Evolutionary conservation across 306 rosid genomes (phyloP).

Genomic region (Corylus americana): DNA sequence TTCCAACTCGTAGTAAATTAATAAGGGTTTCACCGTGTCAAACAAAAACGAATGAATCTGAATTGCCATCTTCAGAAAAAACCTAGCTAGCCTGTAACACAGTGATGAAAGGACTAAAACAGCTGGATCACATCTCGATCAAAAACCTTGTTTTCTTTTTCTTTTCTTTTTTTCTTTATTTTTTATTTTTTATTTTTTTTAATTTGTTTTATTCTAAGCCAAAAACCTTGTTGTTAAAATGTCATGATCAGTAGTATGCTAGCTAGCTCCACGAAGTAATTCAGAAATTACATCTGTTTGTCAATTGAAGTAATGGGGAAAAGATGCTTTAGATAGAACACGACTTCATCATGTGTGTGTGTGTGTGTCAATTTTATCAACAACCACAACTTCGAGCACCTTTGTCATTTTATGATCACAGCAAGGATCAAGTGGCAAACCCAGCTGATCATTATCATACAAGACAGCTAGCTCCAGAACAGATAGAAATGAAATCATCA

Average conservation of each 20-base stretch:
- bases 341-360: neutral
- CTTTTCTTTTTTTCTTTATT: no score
- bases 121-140: neutral
- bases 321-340: neutral
- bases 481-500: neutral
- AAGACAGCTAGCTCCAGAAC: neutral
- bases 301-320: neutral
- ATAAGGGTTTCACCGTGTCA: constrained; percentile 29
- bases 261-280: neutral
- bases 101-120: neutral
- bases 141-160: neutral
- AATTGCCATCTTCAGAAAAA: neutral
- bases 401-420: neutral
- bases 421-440: neutral
- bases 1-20: no score
- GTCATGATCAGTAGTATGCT: neutral
- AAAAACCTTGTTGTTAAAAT: neutral
- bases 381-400: neutral
- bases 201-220: no score
- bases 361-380: neutral
- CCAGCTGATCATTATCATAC: neutral
- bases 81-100: neutral
- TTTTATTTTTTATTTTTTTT: no score
- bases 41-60: neutral
- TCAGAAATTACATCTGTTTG: neutral